These are phyloP conservation scores for Tolypocladium endophyticum DNA, from an alignment of 2,329 filamentous ascomycete genomes.

Conservation along the genomic window DNA sequence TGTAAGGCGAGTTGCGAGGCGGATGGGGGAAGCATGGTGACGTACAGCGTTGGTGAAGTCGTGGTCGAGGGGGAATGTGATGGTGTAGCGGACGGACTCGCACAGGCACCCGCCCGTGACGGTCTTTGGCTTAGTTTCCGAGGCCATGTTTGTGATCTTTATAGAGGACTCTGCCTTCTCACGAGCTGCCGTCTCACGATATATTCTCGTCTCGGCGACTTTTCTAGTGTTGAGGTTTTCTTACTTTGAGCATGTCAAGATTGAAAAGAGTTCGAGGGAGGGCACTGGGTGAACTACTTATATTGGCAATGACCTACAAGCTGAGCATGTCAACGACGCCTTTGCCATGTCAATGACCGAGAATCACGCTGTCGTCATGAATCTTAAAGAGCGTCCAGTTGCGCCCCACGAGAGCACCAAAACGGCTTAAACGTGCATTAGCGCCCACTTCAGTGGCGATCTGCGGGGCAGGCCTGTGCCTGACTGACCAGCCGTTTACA, in stretches of 20 bases:
- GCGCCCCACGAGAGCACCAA: neutral
- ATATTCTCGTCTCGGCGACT: no score
- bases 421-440: neutral
- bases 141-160: conserved; percentile 7
- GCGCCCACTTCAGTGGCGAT: neutral
- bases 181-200: neutral
- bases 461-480: neutral
- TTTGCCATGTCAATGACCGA: neutral
- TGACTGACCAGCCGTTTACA: neutral
- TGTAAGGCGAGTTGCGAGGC: neutral
- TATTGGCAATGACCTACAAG: neutral
- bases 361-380: neutral
- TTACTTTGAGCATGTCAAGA: neutral
- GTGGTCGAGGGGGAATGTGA: conserved; percentile 33
- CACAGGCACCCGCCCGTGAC: conserved; percentile 44
- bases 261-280: neutral
- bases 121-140: conserved; percentile 17
- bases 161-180: no score
- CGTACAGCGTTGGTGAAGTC: conserved; percentile 28
- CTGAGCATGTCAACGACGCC: neutral
- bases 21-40: neutral
- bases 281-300: neutral
- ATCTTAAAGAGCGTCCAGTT: neutral
- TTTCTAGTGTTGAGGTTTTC: neutral
- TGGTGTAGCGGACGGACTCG: conserved; percentile 34